These are phyloP conservation scores for Triticum monococcum DNA, from an alignment of 176 grass and related monocot genomes.

Conservation along the genomic window DNA sequence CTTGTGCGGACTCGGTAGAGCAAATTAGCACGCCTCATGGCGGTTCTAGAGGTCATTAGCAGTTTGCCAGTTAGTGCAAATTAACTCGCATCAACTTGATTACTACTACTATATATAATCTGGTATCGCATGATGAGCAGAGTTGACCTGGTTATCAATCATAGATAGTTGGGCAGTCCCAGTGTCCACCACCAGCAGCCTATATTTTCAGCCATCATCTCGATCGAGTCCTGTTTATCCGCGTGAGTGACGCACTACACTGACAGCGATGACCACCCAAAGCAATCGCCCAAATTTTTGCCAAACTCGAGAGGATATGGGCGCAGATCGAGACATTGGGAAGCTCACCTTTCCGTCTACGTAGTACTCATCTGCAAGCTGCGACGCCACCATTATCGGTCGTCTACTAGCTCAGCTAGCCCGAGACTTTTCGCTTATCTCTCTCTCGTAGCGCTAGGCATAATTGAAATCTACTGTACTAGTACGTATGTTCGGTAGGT, in stretches of 20 bases:
- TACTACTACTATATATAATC: background rate
- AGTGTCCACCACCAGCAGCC: background rate
- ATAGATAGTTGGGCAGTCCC: background rate
- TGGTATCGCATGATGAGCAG: background rate
- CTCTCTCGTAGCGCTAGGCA: background rate
- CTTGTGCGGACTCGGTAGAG: background rate
- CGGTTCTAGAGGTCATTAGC: background rate
- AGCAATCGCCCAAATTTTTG: background rate
- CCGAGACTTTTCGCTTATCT: background rate
- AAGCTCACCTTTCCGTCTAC: background rate
- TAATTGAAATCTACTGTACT: constrained; percentile 9
- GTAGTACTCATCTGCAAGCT: too few relatives aligned
- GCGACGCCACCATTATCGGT: background rate
- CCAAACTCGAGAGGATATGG: constrained; percentile 7
- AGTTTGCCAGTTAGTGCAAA: background rate
- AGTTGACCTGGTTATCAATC: constrained; percentile 12
- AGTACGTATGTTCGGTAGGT: constrained; percentile 41
- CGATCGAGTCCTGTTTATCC: background rate
- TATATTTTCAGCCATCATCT: constrained; percentile 12
- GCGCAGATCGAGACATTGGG: constrained; percentile 14
- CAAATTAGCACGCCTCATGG: background rate
- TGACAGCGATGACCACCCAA: background rate
- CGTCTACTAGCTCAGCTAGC: background rate
- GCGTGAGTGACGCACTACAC: constrained; percentile 8
- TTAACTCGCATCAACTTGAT: background rate